Percentiles rank a stretch among this genome's conserved stretches.
Conservation (phyloP, 352 stramenopile species). For the Phytophthora ramorum region DNA sequence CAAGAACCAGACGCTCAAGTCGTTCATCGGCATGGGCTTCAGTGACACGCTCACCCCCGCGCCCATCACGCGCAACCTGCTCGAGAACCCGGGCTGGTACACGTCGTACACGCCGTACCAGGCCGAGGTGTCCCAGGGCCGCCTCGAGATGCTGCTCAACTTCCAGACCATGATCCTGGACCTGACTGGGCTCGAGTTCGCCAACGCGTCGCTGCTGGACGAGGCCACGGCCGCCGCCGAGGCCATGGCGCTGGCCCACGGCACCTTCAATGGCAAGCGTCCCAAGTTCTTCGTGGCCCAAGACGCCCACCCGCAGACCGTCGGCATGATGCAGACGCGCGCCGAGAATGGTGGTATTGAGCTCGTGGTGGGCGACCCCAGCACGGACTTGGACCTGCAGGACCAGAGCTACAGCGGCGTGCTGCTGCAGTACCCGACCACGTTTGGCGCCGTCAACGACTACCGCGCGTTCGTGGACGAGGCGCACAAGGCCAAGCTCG, state of each 20-base stretch:
- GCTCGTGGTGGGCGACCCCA: conserved; percentile 90
- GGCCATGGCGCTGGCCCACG: conserved; percentile 97
- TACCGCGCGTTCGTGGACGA: conserved; percentile 92
- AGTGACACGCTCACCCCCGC: conserved; percentile 96
- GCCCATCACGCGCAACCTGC: conserved; percentile 98
- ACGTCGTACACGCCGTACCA: conserved; percentile 99
- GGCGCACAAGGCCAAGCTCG: conserved; percentile 86
- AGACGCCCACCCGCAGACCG: conserved; percentile 93
- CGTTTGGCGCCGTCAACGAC: conserved; percentile 94
- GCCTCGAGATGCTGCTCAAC: conserved; percentile 99
- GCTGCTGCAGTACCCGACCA: conserved; percentile 99
- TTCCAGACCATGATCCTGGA: conserved; percentile 99
- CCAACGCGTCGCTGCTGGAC: conserved; percentile 98
- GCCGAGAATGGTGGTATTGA: conserved; percentile 93
- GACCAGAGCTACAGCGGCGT: conserved; percentile 96
- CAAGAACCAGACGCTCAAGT: conserved; percentile 97
- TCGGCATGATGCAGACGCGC: conserved; percentile 94
- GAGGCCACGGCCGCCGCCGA: conserved; percentile 99
- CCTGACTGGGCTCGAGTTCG: conserved; percentile 96
- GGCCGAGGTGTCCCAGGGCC: conserved; percentile 98
- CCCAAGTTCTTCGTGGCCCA: conserved; percentile 96
- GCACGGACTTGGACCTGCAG: conserved; percentile 74
- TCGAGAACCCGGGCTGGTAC: conserved; percentile 99
- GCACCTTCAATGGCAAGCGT: conserved; percentile 93
- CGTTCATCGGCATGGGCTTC: conserved; percentile 99